These are phyloP conservation scores for Juglanconis sp. DNA, from an alignment of 2,329 filamentous ascomycete genomes.

Conservation along the genomic window DNA sequence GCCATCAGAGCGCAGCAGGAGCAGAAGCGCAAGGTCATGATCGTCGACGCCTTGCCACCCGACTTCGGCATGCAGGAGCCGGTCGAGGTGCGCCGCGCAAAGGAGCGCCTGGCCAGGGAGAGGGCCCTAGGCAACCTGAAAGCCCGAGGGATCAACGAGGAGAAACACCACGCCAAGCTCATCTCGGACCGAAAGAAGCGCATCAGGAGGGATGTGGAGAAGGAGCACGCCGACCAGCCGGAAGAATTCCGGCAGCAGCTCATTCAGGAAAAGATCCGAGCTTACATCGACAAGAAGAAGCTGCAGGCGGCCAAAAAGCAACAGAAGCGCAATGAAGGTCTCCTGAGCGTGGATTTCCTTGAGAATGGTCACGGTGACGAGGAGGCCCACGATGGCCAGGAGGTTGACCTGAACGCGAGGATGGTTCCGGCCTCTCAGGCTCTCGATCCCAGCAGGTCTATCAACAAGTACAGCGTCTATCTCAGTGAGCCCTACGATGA, in stretches of 20 bases:
- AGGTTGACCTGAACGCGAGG: not conserved
- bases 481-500: conserved; percentile 3
- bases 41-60: not conserved
- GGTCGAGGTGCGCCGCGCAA: not conserved
- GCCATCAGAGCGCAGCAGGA: not conserved
- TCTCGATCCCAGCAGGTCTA: not conserved
- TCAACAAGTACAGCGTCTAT: conserved; percentile 4
- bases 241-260: not conserved
- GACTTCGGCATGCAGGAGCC: not conserved
- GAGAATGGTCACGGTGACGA: not conserved
- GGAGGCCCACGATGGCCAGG: not conserved
- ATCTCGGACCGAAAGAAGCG: not conserved
- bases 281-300: conserved; percentile 1
- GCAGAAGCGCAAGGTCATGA: not conserved
- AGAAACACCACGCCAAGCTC: not conserved
- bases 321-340: not conserved
- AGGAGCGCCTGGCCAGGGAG: not conserved
- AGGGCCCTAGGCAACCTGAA: not conserved
- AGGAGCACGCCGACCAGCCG: not conserved
- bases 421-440: conserved; percentile 3
- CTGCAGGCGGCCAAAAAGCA: not conserved
- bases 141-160: not conserved
- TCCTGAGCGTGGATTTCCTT: not conserved
- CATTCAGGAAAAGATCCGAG: not conserved
- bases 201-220: not conserved